A percentile compares a stretch with the other conserved stretches of the same genome.
phyloP scores from a whole-genome alignment of 805 yeast species.

The Ogataea paradorogensis region DNA sequence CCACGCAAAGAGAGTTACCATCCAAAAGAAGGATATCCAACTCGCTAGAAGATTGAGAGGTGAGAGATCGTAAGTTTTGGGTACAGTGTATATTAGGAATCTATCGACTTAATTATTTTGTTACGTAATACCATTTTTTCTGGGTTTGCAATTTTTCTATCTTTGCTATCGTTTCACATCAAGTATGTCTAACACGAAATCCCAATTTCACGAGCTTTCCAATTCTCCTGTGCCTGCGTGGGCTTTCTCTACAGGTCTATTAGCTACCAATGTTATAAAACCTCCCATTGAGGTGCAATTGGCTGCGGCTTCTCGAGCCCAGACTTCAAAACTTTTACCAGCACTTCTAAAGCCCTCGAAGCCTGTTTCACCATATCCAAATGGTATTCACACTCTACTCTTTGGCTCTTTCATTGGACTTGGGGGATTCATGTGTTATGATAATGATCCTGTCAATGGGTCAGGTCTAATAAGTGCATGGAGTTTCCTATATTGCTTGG shows the following conservation, averaged over 20 bases:
- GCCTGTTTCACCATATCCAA: conserved; percentile 28
- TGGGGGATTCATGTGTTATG: conserved; percentile 73
- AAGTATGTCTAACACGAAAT: conserved; percentile 1
- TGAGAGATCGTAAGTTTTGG: conserved; percentile 67
- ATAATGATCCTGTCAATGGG: conserved; percentile 75
- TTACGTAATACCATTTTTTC: conserved; percentile 9
- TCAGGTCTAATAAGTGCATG: conserved; percentile 81
- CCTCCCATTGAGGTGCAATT: conserved; percentile 20
- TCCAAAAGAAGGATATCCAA: conserved; percentile 97
- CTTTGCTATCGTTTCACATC: conserved; percentile 3
- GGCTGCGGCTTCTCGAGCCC: conserved; percentile 15
- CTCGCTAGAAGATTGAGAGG: conserved; percentile 98
- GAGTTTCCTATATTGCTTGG: conserved; percentile 70
- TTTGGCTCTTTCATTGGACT: conserved; percentile 63
- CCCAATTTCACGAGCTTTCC: conserved; percentile 14
- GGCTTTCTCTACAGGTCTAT: conserved; percentile 36
- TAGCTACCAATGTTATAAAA: conserved; percentile 25
- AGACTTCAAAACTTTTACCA: conserved; percentile 11
- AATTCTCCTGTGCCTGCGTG: conserved; percentile 49
- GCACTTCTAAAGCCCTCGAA: conserved; percentile 14
- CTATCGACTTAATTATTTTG: conserved; percentile 12
- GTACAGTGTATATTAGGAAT: conserved; percentile 26
- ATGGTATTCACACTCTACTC: conserved; percentile 32
- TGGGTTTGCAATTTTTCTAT: conserved; percentile 1
- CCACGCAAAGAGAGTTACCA: conserved; percentile 98